A percentile compares a stretch with the other conserved stretches of the same genome.
Conservation (phyloP, 192 early-diverging fungal species). For the Rhizophagus clarus region DNA sequence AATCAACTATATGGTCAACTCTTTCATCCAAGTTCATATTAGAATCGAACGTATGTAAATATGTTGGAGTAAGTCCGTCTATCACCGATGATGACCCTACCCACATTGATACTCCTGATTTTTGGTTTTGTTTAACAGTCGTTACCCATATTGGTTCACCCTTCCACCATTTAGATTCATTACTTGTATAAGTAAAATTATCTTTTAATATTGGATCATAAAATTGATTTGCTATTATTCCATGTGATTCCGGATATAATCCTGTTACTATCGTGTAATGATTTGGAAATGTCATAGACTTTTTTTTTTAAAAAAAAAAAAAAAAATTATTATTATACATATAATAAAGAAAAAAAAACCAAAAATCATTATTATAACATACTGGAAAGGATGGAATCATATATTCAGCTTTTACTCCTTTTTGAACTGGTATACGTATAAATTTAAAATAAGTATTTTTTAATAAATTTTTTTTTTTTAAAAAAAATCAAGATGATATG, state of each 20-base stretch:
- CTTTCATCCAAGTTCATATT: constrained; percentile 52
- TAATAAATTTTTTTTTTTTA: neutral
- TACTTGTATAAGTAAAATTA: constrained; percentile 77
- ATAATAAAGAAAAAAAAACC: neutral
- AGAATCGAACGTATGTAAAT: constrained; percentile 58
- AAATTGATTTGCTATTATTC: constrained; percentile 87
- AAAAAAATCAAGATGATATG: neutral
- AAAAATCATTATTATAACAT: neutral
- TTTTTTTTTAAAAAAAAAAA: neutral
- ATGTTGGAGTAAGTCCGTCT: constrained; percentile 59
- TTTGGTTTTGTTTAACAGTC: constrained; percentile 67
- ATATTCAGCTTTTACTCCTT: constrained; percentile 57
- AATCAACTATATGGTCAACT: constrained; percentile 62
- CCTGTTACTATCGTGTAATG: constrained; percentile 92
- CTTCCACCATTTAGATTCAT: constrained; percentile 81
- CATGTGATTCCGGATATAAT: constrained; percentile 90
- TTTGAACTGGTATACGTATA: constrained; percentile 33
- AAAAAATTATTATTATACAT: neutral
- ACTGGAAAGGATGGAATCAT: constrained; percentile 76
- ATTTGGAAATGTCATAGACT: constrained; percentile 88
- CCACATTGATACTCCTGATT: constrained; percentile 86
- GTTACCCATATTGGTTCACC: constrained; percentile 94
- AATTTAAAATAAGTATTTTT: constrained; percentile 1
- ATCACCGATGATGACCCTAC: constrained; percentile 72
- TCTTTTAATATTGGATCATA: constrained; percentile 72